These are phyloP conservation scores for Hyphopichia burtonii DNA, from an alignment of 1,139 yeast species.

Conservation along the genomic window DNA sequence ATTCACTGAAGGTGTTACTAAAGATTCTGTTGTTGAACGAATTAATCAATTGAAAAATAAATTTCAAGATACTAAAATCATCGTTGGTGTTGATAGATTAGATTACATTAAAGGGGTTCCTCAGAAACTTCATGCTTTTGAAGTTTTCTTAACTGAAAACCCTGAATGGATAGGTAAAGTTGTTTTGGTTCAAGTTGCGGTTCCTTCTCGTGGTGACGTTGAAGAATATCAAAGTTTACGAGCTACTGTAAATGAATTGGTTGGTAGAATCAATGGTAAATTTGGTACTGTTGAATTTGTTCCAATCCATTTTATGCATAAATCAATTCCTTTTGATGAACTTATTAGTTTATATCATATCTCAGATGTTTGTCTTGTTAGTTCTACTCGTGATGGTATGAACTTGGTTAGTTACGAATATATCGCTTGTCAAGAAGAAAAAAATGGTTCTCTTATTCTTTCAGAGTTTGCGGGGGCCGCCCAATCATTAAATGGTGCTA, in stretches of 20 bases:
- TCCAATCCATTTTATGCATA: conserved; percentile 96
- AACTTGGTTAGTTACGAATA: conserved; percentile 94
- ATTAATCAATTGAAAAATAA: conserved; percentile 58
- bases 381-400: conserved; percentile 98
- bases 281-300: conserved; percentile 97
- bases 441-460: conserved; percentile 80
- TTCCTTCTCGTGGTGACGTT: conserved; percentile 96
- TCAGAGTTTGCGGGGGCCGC: conserved; percentile 99
- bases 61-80: conserved; percentile 72
- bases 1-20: conserved; percentile 75
- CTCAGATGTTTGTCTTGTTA: conserved; percentile 88
- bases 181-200: conserved; percentile 93
- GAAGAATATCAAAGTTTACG: conserved; percentile 95
- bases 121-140: conserved; percentile 93
- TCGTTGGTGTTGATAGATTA: conserved; percentile 93
- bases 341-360: conserved; percentile 81
- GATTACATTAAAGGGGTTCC: conserved; percentile 98
- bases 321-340: conserved; percentile 86
- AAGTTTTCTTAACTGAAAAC: conserved; percentile 83
- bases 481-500: conserved; percentile 89
- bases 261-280: conserved; percentile 93
- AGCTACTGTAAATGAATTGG: conserved; percentile 92
- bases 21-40: conserved; percentile 62
- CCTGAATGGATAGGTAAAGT: conserved; percentile 99
- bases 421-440: conserved; percentile 89